Evolutionary conservation across 352 stramenopile genomes (phyloP).

Genomic region (Globisporangium barbulae): DNA sequence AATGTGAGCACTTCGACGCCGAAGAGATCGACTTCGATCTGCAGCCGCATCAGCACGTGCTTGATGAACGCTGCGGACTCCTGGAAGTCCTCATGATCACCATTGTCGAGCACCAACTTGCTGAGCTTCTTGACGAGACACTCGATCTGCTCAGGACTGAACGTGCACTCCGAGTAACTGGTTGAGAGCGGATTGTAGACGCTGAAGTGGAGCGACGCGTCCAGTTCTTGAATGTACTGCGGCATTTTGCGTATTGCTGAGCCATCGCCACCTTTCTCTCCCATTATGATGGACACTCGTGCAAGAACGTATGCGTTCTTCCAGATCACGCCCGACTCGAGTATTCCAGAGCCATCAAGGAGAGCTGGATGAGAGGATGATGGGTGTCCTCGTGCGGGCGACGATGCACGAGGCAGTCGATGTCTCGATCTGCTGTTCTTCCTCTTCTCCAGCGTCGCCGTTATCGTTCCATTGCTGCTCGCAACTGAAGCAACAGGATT

Average conservation of each 20-base stretch:
- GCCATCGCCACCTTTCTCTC: conserved; percentile 1
- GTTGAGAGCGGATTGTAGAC: conserved; percentile 16
- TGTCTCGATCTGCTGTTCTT: conserved; percentile 25
- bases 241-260: neutral
- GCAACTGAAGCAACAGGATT: neutral
- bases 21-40: conserved; percentile 57
- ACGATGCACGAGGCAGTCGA: conserved; percentile 16
- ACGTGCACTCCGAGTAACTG: conserved; percentile 11
- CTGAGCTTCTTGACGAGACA: conserved; percentile 6
- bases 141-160: conserved; percentile 13
- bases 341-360: conserved; percentile 6
- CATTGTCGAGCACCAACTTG: neutral
- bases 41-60: conserved; percentile 31
- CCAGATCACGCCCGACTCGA: conserved; percentile 59
- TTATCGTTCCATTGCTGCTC: neutral
- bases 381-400: conserved; percentile 15
- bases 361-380: conserved; percentile 7
- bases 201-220: neutral
- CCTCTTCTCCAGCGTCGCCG: conserved; percentile 9
- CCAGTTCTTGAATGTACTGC: conserved; percentile 12
- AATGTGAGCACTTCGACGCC: conserved; percentile 54
- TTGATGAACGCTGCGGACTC: conserved; percentile 27
- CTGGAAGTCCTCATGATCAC: neutral
- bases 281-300: conserved; percentile 22
- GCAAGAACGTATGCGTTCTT: conserved; percentile 45